These are phyloP conservation scores for Tephrocybe rancida DNA, from an alignment of 768 basidiomycete genomes.

Conservation along the genomic window DNA sequence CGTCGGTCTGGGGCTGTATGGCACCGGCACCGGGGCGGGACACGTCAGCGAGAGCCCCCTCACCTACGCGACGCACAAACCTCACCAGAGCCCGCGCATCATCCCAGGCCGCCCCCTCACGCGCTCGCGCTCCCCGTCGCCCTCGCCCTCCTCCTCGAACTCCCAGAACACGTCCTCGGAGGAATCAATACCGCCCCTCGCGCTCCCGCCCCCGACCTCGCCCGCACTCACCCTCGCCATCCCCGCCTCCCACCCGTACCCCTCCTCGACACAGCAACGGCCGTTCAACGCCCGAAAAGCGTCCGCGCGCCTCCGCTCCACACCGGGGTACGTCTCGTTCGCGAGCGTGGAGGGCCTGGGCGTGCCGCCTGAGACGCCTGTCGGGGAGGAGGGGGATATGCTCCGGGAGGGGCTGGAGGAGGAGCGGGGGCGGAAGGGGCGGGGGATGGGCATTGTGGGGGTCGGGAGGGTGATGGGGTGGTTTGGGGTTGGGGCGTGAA, in stretches of 20 bases:
- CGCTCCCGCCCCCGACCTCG: background rate
- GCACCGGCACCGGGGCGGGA: background rate
- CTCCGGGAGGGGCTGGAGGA: conserved; percentile 5
- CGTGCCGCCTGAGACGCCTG: conserved; percentile 46
- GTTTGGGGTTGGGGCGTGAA: background rate
- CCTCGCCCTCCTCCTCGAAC: conserved; percentile 7
- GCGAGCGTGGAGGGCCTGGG: conserved; percentile 69
- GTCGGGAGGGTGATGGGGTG: conserved; percentile 10
- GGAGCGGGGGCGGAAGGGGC: conserved; percentile 1
- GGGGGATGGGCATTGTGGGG: conserved; percentile 6
- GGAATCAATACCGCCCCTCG: conserved; percentile 6
- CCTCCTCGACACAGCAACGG: background rate
- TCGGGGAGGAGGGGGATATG: conserved; percentile 12
- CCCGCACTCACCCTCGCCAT: conserved; percentile 1
- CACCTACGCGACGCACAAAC: background rate
- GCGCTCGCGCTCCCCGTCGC: background rate
- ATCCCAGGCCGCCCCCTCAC: too few species aligned
- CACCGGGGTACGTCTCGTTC: conserved; percentile 71
- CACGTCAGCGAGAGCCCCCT: background rate
- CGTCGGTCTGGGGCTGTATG: background rate
- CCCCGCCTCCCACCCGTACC: background rate
- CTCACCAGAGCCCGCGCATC: too few species aligned
- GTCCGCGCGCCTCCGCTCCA: conserved; percentile 53
- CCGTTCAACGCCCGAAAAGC: conserved; percentile 67
- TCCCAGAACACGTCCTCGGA: background rate